Evolutionary conservation across 192 early-diverging fungal genomes (phyloP).

Genomic region (Obelidium mucronatum): DNA sequence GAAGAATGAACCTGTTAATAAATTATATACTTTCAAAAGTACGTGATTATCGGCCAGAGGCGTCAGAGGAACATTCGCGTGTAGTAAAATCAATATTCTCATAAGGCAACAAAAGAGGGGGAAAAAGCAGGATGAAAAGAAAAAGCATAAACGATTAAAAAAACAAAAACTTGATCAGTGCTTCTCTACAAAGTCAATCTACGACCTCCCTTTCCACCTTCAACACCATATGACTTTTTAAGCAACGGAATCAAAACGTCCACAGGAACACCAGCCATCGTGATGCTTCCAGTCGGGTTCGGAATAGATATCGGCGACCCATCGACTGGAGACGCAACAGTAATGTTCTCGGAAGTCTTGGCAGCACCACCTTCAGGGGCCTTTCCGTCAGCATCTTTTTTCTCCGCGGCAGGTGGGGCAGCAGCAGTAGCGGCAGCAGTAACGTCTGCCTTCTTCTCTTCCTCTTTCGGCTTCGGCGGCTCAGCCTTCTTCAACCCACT

Average conservation of each 20-base stretch:
- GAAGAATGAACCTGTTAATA: too few relatives aligned
- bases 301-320: slow-evolving; percentile 17
- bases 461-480: neutral
- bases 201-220: slow-evolving; percentile 26
- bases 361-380: neutral
- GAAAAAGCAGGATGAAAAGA: too few relatives aligned
- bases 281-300: slow-evolving; percentile 43
- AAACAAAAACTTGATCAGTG: slow-evolving; percentile 10
- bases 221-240: slow-evolving; percentile 43
- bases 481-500: slow-evolving; percentile 22
- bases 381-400: neutral
- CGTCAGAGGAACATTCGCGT: too few relatives aligned
- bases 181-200: slow-evolving; percentile 35
- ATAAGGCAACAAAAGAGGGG: too few relatives aligned
- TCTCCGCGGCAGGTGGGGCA: neutral
- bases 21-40: too few relatives aligned
- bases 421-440: neutral
- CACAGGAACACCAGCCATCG: slow-evolving; percentile 54
- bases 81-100: too few relatives aligned
- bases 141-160: neutral
- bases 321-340: neutral
- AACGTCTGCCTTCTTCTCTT: neutral
- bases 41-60: too few relatives aligned
- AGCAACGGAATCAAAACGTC: slow-evolving; percentile 52
- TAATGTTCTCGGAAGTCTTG: neutral